Percentiles rank a stretch among this genome's conserved stretches.
phyloP scores from a whole-genome alignment of 176 grass and related monocot species.

The Oryza meyeriana region DNA sequence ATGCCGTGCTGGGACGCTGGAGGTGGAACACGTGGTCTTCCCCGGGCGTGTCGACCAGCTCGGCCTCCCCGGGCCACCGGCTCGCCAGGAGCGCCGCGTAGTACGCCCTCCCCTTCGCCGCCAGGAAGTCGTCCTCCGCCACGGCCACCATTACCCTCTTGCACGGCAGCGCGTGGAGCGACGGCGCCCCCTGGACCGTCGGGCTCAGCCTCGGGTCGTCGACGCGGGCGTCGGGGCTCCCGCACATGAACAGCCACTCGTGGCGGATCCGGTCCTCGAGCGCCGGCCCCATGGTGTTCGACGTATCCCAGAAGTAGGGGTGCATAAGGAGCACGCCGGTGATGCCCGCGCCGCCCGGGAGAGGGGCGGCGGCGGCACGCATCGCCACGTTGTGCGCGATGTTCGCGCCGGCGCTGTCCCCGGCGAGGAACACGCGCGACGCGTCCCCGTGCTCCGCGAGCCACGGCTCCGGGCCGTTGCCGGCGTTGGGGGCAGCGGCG shows the following conservation, averaged over 20 bases:
- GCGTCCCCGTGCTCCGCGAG: constrained; percentile 50
- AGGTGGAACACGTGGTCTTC: constrained; percentile 46
- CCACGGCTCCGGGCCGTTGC: constrained; percentile 16
- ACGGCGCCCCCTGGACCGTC: not conserved
- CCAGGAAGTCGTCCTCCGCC: constrained; percentile 44
- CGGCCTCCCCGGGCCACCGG: constrained; percentile 44
- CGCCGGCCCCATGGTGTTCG: constrained; percentile 19
- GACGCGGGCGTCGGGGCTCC: not conserved
- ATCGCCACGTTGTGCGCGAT: constrained; percentile 56
- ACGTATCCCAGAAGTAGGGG: constrained; percentile 56
- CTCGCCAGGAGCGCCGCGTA: constrained; percentile 27
- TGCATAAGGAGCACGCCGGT: constrained; percentile 41
- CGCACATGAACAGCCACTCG: constrained; percentile 46
- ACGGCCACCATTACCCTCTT: constrained; percentile 36
- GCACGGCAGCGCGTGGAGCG: constrained; percentile 24
- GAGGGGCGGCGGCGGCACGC: constrained; percentile 22
- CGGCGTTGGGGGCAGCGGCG: too few species aligned
- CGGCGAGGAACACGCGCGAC: constrained; percentile 40
- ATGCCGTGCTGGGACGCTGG: not conserved
- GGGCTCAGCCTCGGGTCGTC: constrained; percentile 37
- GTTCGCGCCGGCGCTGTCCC: constrained; percentile 66
- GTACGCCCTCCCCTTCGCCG: constrained; percentile 40
- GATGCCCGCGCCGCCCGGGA: constrained; percentile 2
- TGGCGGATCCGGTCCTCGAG: constrained; percentile 36
- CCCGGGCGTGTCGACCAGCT: constrained; percentile 37